Percentiles rank a stretch among this genome's conserved stretches.
Conservation (phyloP, 1,139 yeast species). For the Taphrina deformans region DNA sequence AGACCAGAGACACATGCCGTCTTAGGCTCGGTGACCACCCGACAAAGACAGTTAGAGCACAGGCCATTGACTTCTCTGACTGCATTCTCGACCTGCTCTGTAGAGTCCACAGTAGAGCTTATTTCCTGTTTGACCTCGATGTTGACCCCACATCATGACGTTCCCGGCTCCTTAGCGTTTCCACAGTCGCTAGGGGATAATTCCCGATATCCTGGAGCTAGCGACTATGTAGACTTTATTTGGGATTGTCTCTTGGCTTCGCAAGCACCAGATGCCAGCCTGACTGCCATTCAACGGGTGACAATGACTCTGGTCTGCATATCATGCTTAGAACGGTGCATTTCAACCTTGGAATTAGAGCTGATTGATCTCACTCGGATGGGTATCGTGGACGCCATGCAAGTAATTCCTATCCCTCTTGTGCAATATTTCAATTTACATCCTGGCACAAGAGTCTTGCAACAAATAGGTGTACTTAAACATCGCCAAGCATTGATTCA, state of each 20-base stretch:
- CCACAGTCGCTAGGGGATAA: not conserved
- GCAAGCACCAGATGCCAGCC: not conserved
- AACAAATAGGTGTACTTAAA: not conserved
- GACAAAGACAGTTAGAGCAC: not conserved
- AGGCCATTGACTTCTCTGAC: not conserved
- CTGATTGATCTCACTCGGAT: not conserved
- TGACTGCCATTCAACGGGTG: not conserved
- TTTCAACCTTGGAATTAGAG: not conserved
- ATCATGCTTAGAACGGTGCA: not conserved
- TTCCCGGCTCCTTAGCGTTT: not conserved
- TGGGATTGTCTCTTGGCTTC: conserved; percentile 5
- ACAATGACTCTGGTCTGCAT: conserved; percentile 2
- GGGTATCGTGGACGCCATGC: not conserved
- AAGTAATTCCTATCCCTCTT: not conserved
- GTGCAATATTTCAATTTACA: not conserved
- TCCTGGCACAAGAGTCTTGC: conserved; percentile 10
- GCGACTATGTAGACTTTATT: conserved; percentile 11
- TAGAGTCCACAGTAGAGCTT: not conserved
- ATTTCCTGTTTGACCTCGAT: not conserved
- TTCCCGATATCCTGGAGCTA: not conserved
- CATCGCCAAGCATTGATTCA: not conserved
- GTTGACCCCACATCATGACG: not conserved
- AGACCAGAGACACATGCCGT: not conserved
- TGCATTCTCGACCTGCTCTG: conserved; percentile 1
- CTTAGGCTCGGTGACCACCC: not conserved